Evolutionary conservation across 164 flowering plant genomes (phyloP), one percentile per base, ranked within the genome.

Genomic region (Houttuynia cordata): DNA sequence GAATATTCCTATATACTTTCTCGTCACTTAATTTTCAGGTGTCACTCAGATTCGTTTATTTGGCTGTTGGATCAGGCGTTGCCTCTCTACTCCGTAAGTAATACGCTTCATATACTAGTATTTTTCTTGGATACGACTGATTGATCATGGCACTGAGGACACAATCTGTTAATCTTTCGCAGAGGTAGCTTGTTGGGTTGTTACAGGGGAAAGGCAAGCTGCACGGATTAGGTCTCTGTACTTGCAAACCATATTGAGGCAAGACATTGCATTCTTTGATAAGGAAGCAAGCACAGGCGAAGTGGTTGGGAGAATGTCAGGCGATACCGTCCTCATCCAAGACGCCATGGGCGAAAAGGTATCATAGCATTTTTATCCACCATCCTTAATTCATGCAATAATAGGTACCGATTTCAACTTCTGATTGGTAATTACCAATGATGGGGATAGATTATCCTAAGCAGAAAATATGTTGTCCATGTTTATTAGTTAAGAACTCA

Each of bases 261-360:
- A 83, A 53, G 91, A 84, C 65, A 75, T 84, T 62, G 72, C 75
- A 53, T 84, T 72, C 68, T 84, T 82, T 42, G 91, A 84, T 68
- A 82, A 76, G 6, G 83, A 84, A 71, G 74, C 82, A 1, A 71
- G 71, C 6, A 82, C 87, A 0, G 91, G 87, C 60, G 87, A 84
- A 64, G 81, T 84, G 51, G 78, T 82, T 37, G 81, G 77, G n/a
- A 76, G 85, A 57, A 84, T 84, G 91, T 80, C 87, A 0, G 87
- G 87, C 4, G 91, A 84, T 53, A 79, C 91, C 17, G 53, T 79
- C 52, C 84, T 84, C 60, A 82, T 84, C 53, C 91, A 82, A 71
- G 84, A 83, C 24, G 83, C 87, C 66, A 80, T 83, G 81, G 87
- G 86, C 0, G 87, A 82, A 67, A 80, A 78, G 79, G 84, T 80